phyloP scores from a whole-genome alignment of 2,329 filamentous ascomycete species.

The Zalaria sp. region DNA sequence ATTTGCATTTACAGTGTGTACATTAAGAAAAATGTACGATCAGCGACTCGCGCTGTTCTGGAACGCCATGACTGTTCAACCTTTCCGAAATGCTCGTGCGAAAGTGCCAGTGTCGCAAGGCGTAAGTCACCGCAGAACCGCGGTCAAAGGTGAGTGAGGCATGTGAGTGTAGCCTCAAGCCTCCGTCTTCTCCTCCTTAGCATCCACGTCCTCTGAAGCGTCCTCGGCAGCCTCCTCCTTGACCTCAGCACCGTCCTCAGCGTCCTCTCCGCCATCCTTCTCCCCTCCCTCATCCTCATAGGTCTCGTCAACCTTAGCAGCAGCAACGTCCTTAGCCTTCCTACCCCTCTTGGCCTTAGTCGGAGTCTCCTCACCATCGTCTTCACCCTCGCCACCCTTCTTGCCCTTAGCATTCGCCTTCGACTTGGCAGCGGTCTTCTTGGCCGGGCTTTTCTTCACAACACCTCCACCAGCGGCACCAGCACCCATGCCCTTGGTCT shows the following conservation, averaged over 20 bases:
- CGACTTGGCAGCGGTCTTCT: neutral
- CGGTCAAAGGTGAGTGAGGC: no score
- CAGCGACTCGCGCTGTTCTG: no score
- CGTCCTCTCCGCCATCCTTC: neutral
- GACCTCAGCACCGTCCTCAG: neutral
- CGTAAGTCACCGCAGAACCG: no score
- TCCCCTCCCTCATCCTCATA: neutral
- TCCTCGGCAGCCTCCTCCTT: neutral
- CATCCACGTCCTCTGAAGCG: no score
- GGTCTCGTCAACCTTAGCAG: neutral
- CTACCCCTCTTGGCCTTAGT: neutral
- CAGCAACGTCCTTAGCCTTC: constrained; percentile 1
- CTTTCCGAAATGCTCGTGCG: no score
- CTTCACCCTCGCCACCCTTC: neutral
- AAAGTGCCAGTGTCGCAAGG: no score
- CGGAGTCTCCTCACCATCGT: neutral
- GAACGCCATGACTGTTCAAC: no score
- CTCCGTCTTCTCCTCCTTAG: no score
- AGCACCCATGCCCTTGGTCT: constrained; percentile 6
- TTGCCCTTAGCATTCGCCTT: constrained; percentile 1
- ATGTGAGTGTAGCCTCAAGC: no score
- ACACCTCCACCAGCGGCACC: constrained; percentile 1
- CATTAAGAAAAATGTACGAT: no score
- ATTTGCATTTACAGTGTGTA: no score
- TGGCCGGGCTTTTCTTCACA: constrained; percentile 4